phyloP scores from a whole-genome alignment of 805 yeast genomes.

The Komagataella mondaviorum region DNA sequence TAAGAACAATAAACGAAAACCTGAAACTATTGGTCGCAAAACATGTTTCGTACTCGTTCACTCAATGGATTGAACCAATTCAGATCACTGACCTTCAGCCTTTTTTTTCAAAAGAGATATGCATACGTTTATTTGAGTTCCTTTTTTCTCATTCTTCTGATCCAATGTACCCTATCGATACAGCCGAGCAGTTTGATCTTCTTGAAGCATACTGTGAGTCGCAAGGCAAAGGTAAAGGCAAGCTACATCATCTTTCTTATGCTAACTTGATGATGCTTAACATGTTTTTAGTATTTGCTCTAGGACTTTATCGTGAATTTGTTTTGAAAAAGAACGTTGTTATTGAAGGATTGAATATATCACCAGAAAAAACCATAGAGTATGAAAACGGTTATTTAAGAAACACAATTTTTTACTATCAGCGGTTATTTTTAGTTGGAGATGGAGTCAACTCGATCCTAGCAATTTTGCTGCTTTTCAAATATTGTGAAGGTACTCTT shows the following conservation, averaged over 20 bases:
- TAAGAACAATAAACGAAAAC: constrained; percentile 11
- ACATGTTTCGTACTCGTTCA: constrained; percentile 3
- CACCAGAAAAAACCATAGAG: constrained; percentile 9
- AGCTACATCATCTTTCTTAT: not conserved
- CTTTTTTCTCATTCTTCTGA: constrained; percentile 5
- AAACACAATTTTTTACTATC: constrained; percentile 38
- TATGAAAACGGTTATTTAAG: constrained; percentile 18
- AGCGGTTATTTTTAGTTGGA: constrained; percentile 30
- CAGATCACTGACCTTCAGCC: constrained; percentile 12
- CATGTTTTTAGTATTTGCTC: not conserved
- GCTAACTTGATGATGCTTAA: not conserved
- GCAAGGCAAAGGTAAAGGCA: not conserved
- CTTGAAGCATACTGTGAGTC: constrained; percentile 5
- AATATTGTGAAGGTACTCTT: constrained; percentile 20
- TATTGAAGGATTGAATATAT: not conserved
- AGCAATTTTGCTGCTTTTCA: constrained; percentile 33
- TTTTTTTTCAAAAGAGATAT: constrained; percentile 16
- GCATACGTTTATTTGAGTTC: constrained; percentile 6
- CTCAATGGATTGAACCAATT: constrained; percentile 21
- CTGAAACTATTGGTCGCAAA: constrained; percentile 1
- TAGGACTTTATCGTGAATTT: not conserved
- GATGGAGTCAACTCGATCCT: constrained; percentile 39
- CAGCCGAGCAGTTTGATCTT: constrained; percentile 7
- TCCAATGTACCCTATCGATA: constrained; percentile 4
- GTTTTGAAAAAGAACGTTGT: not conserved